These are phyloP conservation scores for Aspergillus campestris DNA, from an alignment of 495 filamentous ascomycete genomes.

Conservation along the genomic window DNA sequence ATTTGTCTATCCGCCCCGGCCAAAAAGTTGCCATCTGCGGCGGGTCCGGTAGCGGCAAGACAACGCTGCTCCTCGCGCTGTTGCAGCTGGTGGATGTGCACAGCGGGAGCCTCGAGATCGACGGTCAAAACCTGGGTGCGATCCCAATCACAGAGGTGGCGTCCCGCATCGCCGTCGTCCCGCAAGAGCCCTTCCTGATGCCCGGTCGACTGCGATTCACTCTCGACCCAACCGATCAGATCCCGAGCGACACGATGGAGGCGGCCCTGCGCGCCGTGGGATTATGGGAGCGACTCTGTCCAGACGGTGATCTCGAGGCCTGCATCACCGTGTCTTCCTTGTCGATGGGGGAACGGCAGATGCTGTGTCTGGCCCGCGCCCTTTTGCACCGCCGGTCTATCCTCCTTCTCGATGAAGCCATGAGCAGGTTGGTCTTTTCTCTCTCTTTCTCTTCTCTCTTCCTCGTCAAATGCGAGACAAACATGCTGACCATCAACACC, in stretches of 20 bases:
- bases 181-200: constrained; percentile 29
- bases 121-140: constrained; percentile 12
- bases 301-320: constrained; percentile 15
- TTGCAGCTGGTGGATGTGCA: constrained; percentile 7
- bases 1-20: constrained; percentile 16
- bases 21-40: constrained; percentile 33
- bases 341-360: constrained; percentile 38
- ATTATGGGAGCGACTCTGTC: constrained; percentile 10
- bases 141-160: constrained; percentile 3
- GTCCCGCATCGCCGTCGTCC: constrained; percentile 22
- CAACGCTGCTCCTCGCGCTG: constrained; percentile 8
- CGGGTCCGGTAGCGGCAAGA: constrained; percentile 29
- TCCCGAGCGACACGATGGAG: constrained; percentile 10
- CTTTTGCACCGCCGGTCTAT: constrained; percentile 9
- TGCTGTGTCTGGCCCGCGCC: constrained; percentile 3
- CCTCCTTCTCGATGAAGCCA: constrained; percentile 22
- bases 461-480: not conserved
- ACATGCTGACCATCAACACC: not conserved
- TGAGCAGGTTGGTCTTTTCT: constrained; percentile 8
- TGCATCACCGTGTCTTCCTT: constrained; percentile 5
- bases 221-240: constrained; percentile 16
- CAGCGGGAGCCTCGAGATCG: constrained; percentile 3
- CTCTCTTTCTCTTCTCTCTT: not conserved
- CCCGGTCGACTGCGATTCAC: constrained; percentile 24
- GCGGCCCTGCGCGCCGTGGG: constrained; percentile 14